Evolutionary conservation across 2,329 filamentous ascomycete genomes (phyloP), one percentile per base, ranked within the genome.

Genomic region (Cytospora leucostoma): DNA sequence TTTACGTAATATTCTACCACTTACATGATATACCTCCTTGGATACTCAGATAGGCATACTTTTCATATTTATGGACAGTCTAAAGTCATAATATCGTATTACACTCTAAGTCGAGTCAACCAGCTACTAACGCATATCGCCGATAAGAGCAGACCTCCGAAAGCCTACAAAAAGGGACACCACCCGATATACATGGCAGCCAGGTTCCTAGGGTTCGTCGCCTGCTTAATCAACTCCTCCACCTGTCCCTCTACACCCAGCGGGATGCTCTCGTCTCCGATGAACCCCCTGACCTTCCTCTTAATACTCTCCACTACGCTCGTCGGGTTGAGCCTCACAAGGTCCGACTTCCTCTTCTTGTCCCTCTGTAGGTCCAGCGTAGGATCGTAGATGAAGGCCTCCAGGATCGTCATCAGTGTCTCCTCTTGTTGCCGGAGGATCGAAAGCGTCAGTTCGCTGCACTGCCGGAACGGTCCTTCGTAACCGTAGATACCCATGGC

Each of bases 131-230:
- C 17, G 40, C 17, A 7, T n/a, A 44, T 44, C 17, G 7, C 17
- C 40, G n/a, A 7, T 17, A n/a, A 44, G 40, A n/a, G 17, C 10
- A 8, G 33, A 21, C 19, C 59, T 6, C 17, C 17, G 54, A 52
- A 49, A 27, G 47, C 54, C 66, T 73, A 86, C 70, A 87, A 73
- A 69, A 87, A 87, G 27, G 84, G 81, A 71, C 84, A 85, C 94
- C 94, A 98, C 21, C 95, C 95, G 77, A 98, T 97, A 76, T 98
- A 99, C 96, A 99, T 99, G 47, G 88, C 86, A 19, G 91, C 86
- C 76, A 99, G 76, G 74, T 95, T 96, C 72, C 79, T 84, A 62
- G 89, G 86, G 75, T 93, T 88, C 27, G 89, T 90, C 38, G 96
- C 95, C 78, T 94, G 88, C 73, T 89, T 86, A 69, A 99, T 95